phyloP scores from a whole-genome alignment of 140 eudicot species.

The Senecio squalidus region DNA sequence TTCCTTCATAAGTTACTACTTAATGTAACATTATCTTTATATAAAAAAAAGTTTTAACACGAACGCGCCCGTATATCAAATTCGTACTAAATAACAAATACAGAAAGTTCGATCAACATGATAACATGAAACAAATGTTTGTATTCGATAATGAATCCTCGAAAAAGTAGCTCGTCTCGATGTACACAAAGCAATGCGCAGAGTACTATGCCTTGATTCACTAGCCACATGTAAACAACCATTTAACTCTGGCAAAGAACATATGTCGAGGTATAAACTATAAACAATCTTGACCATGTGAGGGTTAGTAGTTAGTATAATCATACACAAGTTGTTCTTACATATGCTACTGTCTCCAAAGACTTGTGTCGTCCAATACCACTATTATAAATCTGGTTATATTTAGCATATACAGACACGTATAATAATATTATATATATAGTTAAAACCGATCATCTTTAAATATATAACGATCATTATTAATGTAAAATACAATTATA shows the following conservation, averaged over 20 bases:
- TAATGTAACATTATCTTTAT: slow-evolving; percentile 1
- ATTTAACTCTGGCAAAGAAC: slow-evolving; percentile 36
- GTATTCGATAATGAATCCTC: not conserved
- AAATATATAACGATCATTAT: too few species aligned
- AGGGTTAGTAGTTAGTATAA: slow-evolving; percentile 33
- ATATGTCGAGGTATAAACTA: slow-evolving; percentile 33
- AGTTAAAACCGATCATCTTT: too few species aligned
- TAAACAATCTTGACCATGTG: slow-evolving; percentile 31
- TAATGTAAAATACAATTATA: too few species aligned
- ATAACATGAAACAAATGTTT: not conserved
- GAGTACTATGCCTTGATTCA: slow-evolving; percentile 29
- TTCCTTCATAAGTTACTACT: slow-evolving; percentile 10
- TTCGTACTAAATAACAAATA: not conserved
- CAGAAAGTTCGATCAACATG: not conserved
- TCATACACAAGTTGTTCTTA: slow-evolving; percentile 28
- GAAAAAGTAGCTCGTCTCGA: slow-evolving; percentile 18
- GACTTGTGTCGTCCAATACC: slow-evolving; percentile 45
- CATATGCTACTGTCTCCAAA: slow-evolving; percentile 24
- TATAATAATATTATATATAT: not conserved
- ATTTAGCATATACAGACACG: too few species aligned
- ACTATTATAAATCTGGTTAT: too few species aligned
- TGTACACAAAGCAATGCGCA: slow-evolving; percentile 26
- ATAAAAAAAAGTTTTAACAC: slow-evolving; percentile 10
- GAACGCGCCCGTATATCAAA: slow-evolving; percentile 1
- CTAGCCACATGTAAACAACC: slow-evolving; percentile 28